phyloP scores from a whole-genome alignment of 2,329 filamentous ascomycete species.

The Botryotinia narcissicola region DNA sequence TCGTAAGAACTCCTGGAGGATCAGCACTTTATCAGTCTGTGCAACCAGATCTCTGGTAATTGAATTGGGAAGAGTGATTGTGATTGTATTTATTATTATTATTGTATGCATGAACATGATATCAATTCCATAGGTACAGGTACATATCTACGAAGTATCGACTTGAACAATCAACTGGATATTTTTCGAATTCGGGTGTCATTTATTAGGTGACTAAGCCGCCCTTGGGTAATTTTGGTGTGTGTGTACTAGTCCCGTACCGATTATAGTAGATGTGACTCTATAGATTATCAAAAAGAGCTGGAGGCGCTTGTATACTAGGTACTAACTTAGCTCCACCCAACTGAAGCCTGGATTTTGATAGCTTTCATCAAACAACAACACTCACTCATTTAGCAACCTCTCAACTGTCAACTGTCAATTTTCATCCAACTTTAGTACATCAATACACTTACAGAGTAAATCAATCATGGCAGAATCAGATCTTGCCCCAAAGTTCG shows the following conservation, averaged over 20 bases:
- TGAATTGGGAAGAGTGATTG: neutral
- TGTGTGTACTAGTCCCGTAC: neutral
- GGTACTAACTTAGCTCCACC: neutral
- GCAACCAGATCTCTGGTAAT: neutral
- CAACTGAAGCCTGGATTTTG: constrained; percentile 3
- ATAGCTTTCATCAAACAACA: constrained; percentile 16
- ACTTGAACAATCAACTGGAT: neutral
- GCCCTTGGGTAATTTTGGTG: neutral
- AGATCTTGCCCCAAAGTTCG: constrained; percentile 72
- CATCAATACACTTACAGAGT: constrained; percentile 21
- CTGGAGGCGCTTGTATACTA: neutral
- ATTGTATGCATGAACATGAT: neutral
- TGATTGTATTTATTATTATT: neutral
- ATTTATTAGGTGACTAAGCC: neutral
- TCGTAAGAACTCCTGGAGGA: too few species aligned
- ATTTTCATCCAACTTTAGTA: constrained; percentile 20
- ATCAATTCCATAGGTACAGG: neutral
- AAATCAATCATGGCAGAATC: constrained; percentile 51
- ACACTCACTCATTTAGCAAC: constrained; percentile 21
- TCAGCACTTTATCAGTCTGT: neutral
- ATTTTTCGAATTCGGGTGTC: neutral
- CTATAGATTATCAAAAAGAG: neutral
- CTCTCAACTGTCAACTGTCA: constrained; percentile 6
- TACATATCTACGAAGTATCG: neutral
- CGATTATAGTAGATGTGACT: neutral